Percentiles rank a stretch among this genome's conserved stretches.
phyloP scores from a whole-genome alignment of 306 rosid genomes.

The Inga oerstediana region DNA sequence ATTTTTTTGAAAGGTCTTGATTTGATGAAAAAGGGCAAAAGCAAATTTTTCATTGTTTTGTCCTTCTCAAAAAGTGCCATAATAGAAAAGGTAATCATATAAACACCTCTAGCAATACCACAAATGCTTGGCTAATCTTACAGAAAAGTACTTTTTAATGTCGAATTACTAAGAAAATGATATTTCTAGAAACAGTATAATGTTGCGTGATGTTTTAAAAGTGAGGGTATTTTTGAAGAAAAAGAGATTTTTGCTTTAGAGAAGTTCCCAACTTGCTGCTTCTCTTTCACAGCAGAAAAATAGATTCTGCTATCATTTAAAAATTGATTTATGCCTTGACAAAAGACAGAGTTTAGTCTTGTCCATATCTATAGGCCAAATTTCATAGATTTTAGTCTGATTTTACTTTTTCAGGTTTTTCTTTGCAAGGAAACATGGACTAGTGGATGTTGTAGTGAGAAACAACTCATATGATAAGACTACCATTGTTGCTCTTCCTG shows the following conservation, averaged over 20 bases:
- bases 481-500: constrained; percentile 84
- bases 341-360: background rate
- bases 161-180: background rate
- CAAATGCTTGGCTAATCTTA: background rate
- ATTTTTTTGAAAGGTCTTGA: no score
- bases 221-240: background rate
- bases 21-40: no score
- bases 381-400: constrained; percentile 1
- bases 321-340: background rate
- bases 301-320: background rate
- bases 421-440: constrained; percentile 96
- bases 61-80: background rate
- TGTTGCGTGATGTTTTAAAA: background rate
- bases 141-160: background rate
- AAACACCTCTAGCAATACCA: background rate
- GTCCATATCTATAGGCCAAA: no score
- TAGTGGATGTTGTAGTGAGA: constrained; percentile 87
- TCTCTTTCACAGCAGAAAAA: background rate
- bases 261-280: background rate
- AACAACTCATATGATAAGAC: constrained; percentile 60
- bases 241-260: background rate
- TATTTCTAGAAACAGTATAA: background rate
- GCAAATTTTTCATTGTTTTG: background rate
- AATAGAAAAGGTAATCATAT: background rate
- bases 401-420: constrained; percentile 65